A percentile compares a stretch with the other conserved stretches of the same genome.
These are phyloP conservation scores for Naganishia antarctica DNA, from an alignment of 768 basidiomycete species.

Conservation along the genomic window DNA sequence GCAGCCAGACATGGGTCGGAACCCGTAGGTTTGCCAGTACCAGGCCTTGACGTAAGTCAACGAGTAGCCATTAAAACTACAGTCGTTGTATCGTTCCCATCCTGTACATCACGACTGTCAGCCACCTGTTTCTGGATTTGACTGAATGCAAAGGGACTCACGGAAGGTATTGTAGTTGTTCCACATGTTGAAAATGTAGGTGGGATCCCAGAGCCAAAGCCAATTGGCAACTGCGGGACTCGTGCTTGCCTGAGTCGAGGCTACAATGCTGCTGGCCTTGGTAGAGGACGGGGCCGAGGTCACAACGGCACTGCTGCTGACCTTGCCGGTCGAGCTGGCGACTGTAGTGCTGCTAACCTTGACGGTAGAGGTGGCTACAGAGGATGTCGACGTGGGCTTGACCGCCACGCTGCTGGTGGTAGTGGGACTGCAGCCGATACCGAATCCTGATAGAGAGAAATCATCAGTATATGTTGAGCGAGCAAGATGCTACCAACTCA, in stretches of 20 bases:
- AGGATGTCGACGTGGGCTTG: constrained; percentile 2
- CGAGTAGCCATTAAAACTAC: constrained; percentile 18
- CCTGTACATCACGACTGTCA: neutral
- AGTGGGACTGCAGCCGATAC: neutral
- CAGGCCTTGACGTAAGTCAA: constrained; percentile 14
- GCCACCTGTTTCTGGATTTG: neutral
- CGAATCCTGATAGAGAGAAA: neutral
- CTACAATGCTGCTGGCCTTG: constrained; percentile 4
- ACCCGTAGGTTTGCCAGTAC: constrained; percentile 18
- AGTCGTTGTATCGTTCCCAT: constrained; percentile 19
- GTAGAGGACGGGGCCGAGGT: neutral
- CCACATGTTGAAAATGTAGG: constrained; percentile 20
- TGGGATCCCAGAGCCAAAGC: constrained; percentile 13
- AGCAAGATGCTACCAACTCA: neutral
- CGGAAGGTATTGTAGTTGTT: constrained; percentile 18
- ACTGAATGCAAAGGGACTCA: neutral
- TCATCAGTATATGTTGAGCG: too few species aligned
- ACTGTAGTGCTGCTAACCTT: constrained; percentile 2
- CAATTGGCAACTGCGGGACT: neutral
- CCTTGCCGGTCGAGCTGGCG: constrained; percentile 1
- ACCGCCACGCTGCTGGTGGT: neutral
- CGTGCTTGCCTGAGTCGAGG: neutral
- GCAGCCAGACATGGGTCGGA: constrained; percentile 13
- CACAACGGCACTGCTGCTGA: neutral
- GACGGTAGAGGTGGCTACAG: neutral